Percentiles rank a stretch among this genome's conserved stretches.
Evolutionary conservation across 2,329 filamentous ascomycete species (phyloP).

Genomic region (Niveomyces coronatus): DNA sequence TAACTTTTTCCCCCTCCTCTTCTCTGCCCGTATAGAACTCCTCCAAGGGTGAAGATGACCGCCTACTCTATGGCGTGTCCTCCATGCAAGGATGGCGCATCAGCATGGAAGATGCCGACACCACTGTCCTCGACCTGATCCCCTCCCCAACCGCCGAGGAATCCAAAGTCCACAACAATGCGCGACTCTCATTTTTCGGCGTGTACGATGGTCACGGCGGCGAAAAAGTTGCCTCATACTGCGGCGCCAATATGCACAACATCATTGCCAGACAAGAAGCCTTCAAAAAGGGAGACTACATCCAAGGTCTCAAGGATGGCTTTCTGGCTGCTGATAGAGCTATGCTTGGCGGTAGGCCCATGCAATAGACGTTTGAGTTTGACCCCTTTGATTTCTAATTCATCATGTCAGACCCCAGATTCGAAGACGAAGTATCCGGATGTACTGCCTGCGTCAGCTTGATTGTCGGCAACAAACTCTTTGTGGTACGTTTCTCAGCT

Average conservation of each 20-base stretch:
- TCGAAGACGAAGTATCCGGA: constrained; percentile 95
- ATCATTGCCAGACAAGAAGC: constrained; percentile 93
- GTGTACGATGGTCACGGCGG: constrained; percentile 97
- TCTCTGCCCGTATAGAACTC: constrained; percentile 53
- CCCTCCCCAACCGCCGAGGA: constrained; percentile 40
- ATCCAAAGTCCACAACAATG: constrained; percentile 50
- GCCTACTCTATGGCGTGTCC: constrained; percentile 85
- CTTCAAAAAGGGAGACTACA: constrained; percentile 83
- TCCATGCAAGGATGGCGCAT: constrained; percentile 99
- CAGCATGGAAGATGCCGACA: constrained; percentile 98
- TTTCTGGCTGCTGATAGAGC: constrained; percentile 94
- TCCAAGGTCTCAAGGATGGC: constrained; percentile 93
- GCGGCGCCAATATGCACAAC: constrained; percentile 84
- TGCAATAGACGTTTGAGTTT: neutral
- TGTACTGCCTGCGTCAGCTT: constrained; percentile 91
- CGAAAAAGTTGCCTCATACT: constrained; percentile 89
- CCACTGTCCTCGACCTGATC: constrained; percentile 78
- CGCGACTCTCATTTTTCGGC: constrained; percentile 87
- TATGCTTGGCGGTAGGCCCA: constrained; percentile 73
- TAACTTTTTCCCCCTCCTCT: neutral
- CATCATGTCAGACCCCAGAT: constrained; percentile 68
- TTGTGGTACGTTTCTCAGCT: constrained; percentile 88
- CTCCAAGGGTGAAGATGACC: constrained; percentile 82
- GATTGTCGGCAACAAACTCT: constrained; percentile 86
- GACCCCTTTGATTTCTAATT: neutral